Evolutionary conservation across 306 rosid genomes (phyloP), one percentile per base, ranked within the genome.

Genomic region (Abrus precatorius): DNA sequence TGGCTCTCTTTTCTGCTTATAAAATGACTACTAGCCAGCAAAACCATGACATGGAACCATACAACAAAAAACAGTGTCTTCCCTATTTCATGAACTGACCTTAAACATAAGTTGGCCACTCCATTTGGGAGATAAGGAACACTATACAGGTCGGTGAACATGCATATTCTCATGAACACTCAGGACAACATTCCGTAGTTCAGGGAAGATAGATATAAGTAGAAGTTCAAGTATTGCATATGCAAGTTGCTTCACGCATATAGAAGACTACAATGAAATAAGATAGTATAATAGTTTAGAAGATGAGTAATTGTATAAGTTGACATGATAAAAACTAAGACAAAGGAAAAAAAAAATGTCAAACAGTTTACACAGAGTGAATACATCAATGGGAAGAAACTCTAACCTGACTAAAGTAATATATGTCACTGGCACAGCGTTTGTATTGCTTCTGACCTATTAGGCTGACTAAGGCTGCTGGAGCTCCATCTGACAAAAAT

Each of bases 221-320:
- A 86, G 68, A 50, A 92, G 88, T 82, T 96, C 99, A 4, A 96
- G 92, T 66, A 96, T 81, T 1, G 93, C 91, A 56, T 87, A 91
- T 14, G 90, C 95, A 77, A 96, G 99, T 86, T 93, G 98, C 97
- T 92, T 96, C 84, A 90, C 85, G 69, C 99, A 96, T 86, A 89
- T 14, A 8, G 97, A 87, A 81, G 99, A 96, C 99, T 87, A n/a
- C 78, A 84, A 79, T 43, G 67, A 63, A 82, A 57, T 9, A 30
- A 50, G 14, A 62, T 50, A 33, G 32, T 1, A 20, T 41, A 38
- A 44, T 52, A 72, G 77, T 69, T 38, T 45, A 69, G 70, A 79
- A 33, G 75, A 69, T 62, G 77, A 30, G 62, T 43, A 69, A 29
- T 27, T 56, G 63, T 12, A 20, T 4, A n/a, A 8, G 48, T 28